Conservation (phyloP, 2,329 filamentous ascomycete genomes). For the Teratosphaeria viscida region DNA sequence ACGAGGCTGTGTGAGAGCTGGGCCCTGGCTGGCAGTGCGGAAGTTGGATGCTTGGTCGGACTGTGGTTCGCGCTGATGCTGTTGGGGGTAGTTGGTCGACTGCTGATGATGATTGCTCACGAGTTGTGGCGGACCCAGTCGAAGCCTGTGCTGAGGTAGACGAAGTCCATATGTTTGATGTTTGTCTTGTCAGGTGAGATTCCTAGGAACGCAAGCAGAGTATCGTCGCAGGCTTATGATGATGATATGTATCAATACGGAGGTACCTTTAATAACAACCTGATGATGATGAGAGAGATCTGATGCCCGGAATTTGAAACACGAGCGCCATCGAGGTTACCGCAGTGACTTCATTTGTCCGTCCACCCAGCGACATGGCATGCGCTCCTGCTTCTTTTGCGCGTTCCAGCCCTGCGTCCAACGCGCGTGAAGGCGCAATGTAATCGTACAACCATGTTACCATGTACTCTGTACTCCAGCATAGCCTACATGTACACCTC, state of each 20-base stretch:
- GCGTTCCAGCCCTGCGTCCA: no score
- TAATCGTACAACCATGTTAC: not conserved
- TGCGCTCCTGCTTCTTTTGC: not conserved
- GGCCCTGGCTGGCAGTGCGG: no score
- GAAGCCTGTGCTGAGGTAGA: slow-evolving; percentile 1
- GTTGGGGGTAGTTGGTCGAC: no score
- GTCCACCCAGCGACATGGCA: not conserved
- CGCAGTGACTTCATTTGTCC: not conserved
- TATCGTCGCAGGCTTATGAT: not conserved
- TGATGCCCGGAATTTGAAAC: not conserved
- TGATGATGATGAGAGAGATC: not conserved
- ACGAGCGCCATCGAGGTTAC: not conserved
- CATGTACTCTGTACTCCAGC: no score
- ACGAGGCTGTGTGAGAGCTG: not conserved
- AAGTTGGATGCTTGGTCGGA: not conserved
- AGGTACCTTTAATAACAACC: not conserved
- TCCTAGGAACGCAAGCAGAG: not conserved
- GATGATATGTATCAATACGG: not conserved
- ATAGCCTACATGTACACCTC: no score
- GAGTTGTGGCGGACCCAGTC: slow-evolving; percentile 7
- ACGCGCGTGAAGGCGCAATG: no score
- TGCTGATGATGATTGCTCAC: not conserved
- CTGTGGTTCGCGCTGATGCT: not conserved
- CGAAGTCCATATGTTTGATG: slow-evolving; percentile 7
- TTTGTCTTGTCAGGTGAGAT: not conserved